These are phyloP conservation scores for Mycena rosella DNA, from an alignment of 768 basidiomycete species.

Conservation along the genomic window DNA sequence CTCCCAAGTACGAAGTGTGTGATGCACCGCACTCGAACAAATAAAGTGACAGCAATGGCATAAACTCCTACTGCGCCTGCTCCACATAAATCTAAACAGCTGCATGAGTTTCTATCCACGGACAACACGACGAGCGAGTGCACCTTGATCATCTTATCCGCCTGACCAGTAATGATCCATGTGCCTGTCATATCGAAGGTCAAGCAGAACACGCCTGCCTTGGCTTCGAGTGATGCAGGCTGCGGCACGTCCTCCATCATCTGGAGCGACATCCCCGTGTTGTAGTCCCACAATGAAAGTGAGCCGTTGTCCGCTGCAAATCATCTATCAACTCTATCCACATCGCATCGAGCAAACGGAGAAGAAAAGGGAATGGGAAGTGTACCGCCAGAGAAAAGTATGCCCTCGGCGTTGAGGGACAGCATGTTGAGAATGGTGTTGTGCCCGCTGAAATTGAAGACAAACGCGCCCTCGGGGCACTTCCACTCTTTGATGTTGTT, in stretches of 20 bases:
- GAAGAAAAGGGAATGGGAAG: no score
- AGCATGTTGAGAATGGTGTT: conserved; percentile 98
- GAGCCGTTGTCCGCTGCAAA: conserved; percentile 89
- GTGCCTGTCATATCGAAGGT: conserved; percentile 98
- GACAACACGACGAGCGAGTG: conserved; percentile 36
- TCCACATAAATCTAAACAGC: conserved; percentile 72
- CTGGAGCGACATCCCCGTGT: conserved; percentile 95
- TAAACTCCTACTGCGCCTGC: conserved; percentile 62
- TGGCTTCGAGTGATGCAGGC: conserved; percentile 96
- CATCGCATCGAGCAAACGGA: no score
- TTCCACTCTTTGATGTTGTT: conserved; percentile 99
- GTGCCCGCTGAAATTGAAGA: conserved; percentile 96
- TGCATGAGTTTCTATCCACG: background rate
- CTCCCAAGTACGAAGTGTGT: background rate
- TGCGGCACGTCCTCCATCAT: conserved; percentile 94
- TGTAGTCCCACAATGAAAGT: conserved; percentile 94
- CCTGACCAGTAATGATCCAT: conserved; percentile 93
- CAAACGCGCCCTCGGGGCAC: conserved; percentile 95
- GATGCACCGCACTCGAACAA: background rate
- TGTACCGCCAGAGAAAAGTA: conserved; percentile 96
- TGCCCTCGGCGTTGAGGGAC: conserved; percentile 94
- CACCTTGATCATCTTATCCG: conserved; percentile 99
- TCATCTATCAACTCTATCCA: background rate
- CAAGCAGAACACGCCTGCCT: conserved; percentile 96
- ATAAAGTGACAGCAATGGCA: conserved; percentile 24